Evolutionary conservation across 257 asterid genomes (phyloP), one percentile per base, ranked within the genome.

Genomic region (Solanum chiquidenum): DNA sequence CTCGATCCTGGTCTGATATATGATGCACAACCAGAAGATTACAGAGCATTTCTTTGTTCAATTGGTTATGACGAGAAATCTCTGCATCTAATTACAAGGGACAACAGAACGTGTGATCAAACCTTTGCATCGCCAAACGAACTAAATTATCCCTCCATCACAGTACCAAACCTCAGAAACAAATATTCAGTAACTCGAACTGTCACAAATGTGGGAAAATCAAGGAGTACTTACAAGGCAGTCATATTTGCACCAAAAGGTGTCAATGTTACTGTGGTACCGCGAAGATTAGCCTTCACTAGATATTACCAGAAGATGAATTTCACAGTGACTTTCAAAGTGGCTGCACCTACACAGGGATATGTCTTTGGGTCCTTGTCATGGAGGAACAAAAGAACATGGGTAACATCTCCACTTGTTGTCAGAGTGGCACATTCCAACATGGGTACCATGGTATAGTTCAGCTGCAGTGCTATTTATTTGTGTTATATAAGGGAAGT

Each of bases 71-170:
- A 88, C 55, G 93, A 96, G 90, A 92, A 90, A 86, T 89, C 95
- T 23, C 90, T 96, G 89, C 94, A 87, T 25, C 91, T 94, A 89
- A 93, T 96, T 89, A 96, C 98, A 12, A 82, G 95, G 90, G 98
- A 96, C 92, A 94, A 93, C 91, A 94, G 94, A 91, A 94, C 94
- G 13, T 96, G 99, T 58, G 88, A 88, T 85, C 91, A 84, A 86
- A 88, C 92, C 73, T 87, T 91, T 79, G 23, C 91, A 5, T 84
- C 96, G 60, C 90, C 98, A 88, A 93, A 96, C 38, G 88, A 89
- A 91, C 96, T 96, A 34, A 96, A 96, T 92, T 96, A 95, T 86
- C 98, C 98, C 3, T 96, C 98, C 88, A 93, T 95, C 21, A 91
- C 94, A 1, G 93, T 95, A 35, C 96, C 98, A 3, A 90, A 92